Percentiles rank a stretch among this genome's conserved stretches.
phyloP scores from a whole-genome alignment of 495 filamentous ascomycete species.

The Talaromyces ruber region DNA sequence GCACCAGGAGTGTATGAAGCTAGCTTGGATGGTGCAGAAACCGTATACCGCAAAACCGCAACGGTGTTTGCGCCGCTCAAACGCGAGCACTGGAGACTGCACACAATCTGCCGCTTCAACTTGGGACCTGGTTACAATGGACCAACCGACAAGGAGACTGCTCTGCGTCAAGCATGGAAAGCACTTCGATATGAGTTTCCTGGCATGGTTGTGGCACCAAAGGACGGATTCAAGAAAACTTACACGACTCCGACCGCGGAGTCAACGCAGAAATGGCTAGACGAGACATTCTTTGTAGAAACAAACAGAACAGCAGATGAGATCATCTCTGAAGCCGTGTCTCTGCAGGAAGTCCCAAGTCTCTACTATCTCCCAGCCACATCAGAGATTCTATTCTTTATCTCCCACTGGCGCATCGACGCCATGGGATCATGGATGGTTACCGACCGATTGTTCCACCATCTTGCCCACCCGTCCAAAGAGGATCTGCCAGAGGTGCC shows the following conservation, averaged over 20 bases:
- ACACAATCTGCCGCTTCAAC: background rate
- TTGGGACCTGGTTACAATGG: background rate
- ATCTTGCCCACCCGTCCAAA: slow-evolving; percentile 3
- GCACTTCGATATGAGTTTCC: background rate
- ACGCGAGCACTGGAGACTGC: background rate
- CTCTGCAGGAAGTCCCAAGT: background rate
- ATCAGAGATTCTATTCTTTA: slow-evolving; percentile 11
- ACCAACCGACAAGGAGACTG: background rate
- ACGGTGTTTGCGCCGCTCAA: background rate
- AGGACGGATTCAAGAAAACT: background rate
- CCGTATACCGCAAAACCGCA: background rate
- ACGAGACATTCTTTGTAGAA: slow-evolving; percentile 2
- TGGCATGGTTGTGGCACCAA: slow-evolving; percentile 9
- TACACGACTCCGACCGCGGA: slow-evolving; percentile 8
- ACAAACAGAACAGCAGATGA: background rate
- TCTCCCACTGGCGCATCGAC: slow-evolving; percentile 19
- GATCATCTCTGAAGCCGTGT: background rate
- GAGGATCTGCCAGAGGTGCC: background rate
- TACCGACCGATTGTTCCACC: slow-evolving; percentile 9
- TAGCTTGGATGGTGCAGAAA: background rate
- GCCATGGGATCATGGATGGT: slow-evolving; percentile 15
- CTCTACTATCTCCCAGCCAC: slow-evolving; percentile 4
- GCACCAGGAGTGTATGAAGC: background rate
- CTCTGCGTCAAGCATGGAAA: background rate
- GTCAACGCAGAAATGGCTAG: background rate